Conservation (phyloP, 805 yeast genomes). For the Zygosaccharomyces siamensis region DNA sequence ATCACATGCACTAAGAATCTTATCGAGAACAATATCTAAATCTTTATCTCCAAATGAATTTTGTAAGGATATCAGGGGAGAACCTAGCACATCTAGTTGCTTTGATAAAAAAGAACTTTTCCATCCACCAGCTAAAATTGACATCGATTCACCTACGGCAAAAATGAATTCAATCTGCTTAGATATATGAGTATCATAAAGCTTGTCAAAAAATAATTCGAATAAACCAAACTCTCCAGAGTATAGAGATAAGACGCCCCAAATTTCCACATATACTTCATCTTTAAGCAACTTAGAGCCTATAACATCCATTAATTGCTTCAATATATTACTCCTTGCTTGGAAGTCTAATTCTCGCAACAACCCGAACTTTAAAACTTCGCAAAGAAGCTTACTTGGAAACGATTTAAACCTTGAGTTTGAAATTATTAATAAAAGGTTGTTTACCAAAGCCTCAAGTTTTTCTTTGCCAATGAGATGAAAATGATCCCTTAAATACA, state of each 20-base stretch:
- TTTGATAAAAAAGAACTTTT: conserved; percentile 49
- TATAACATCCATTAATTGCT: conserved; percentile 29
- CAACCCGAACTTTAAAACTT: conserved; percentile 39
- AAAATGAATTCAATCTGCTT: conserved; percentile 75
- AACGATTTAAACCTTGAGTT: neutral
- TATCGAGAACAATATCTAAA: conserved; percentile 38
- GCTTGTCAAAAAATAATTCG: conserved; percentile 38
- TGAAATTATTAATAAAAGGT: conserved; percentile 2
- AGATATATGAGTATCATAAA: conserved; percentile 56
- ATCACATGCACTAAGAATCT: conserved; percentile 48
- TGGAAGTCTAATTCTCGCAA: conserved; percentile 19
- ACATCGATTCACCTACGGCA: conserved; percentile 78
- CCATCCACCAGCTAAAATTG: conserved; percentile 74
- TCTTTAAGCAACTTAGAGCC: conserved; percentile 46
- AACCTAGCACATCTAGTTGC: conserved; percentile 50
- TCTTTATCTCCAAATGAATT: conserved; percentile 18
- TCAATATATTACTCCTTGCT: conserved; percentile 22
- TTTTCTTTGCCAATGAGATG: neutral
- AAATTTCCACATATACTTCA: conserved; percentile 53
- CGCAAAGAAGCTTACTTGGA: conserved; percentile 22
- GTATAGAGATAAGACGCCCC: conserved; percentile 51
- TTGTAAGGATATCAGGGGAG: conserved; percentile 11
- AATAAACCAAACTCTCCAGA: conserved; percentile 27
- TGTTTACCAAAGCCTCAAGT: neutral
- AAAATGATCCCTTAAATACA: conserved; percentile 8